These are phyloP conservation scores for Lepidium campestre DNA, from an alignment of 441 rosid species.

Conservation along the genomic window DNA sequence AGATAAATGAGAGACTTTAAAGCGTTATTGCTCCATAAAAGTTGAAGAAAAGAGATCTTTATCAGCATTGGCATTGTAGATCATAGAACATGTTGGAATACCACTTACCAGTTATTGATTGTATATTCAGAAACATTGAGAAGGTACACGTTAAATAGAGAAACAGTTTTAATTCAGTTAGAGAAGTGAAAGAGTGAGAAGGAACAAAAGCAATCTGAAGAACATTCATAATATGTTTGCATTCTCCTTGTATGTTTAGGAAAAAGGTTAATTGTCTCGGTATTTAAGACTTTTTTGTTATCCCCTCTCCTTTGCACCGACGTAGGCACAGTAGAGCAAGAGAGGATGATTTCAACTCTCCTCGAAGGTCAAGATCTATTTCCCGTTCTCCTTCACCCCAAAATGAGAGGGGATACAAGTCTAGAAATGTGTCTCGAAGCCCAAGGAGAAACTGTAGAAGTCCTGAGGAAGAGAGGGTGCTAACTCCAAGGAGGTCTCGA, in stretches of 20 bases:
- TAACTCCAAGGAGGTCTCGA: constrained; percentile 38
- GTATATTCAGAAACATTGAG: constrained; percentile 41
- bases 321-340: constrained; percentile 39
- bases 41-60: constrained; percentile 62
- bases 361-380: constrained; percentile 48
- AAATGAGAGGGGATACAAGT: constrained; percentile 38
- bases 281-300: background rate
- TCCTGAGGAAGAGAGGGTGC: constrained; percentile 35
- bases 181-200: constrained; percentile 29
- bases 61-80: constrained; percentile 44
- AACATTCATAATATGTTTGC: background rate
- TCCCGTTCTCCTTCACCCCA: constrained; percentile 52
- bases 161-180: constrained; percentile 29
- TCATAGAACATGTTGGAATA: constrained; percentile 48
- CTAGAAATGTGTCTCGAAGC: constrained; percentile 39
- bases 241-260: background rate
- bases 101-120: constrained; percentile 33
- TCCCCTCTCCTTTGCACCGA: background rate
- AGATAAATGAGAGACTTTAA: constrained; percentile 49
- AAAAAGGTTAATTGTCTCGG: background rate
- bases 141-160: constrained; percentile 51
- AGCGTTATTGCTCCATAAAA: constrained; percentile 35
- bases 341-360: constrained; percentile 42
- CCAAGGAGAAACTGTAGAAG: constrained; percentile 40
- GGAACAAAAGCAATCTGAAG: background rate